These are phyloP conservation scores for Polygonum maritimum DNA, from an alignment of 148 eudicot species.

Conservation along the genomic window DNA sequence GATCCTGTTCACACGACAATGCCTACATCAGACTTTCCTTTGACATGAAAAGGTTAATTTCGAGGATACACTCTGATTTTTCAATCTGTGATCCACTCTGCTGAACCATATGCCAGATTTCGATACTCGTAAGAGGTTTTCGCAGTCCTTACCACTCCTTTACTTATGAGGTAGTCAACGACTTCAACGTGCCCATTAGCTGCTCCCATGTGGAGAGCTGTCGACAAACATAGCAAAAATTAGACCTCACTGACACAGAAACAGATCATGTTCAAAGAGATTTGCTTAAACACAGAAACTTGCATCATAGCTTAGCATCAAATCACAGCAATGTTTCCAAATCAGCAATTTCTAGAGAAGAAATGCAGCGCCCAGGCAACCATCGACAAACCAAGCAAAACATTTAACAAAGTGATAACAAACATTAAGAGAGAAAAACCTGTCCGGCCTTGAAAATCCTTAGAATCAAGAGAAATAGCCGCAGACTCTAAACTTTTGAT, in stretches of 20 bases:
- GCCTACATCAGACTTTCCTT: neutral
- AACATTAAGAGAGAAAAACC: constrained; percentile 23
- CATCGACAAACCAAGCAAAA: neutral
- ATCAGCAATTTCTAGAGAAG: no score
- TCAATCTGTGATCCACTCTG: neutral
- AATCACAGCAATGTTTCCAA: neutral
- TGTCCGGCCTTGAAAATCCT: constrained; percentile 79
- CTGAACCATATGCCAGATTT: neutral
- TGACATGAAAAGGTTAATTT: neutral
- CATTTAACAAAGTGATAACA: neutral
- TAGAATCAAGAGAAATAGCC: constrained; percentile 55
- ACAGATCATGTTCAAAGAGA: neutral
- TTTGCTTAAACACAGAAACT: neutral
- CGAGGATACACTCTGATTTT: neutral
- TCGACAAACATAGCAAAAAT: constrained; percentile 8
- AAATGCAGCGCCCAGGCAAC: neutral
- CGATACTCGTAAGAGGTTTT: neutral
- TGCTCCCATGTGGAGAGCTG: constrained; percentile 98
- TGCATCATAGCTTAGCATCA: neutral
- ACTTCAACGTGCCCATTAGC: constrained; percentile 85
- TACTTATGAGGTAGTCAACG: constrained; percentile 60
- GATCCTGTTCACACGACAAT: constrained; percentile 42
- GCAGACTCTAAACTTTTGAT: constrained; percentile 45
- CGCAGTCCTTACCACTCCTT: constrained; percentile 65
- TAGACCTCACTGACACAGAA: neutral